Conservation (phyloP, 1,284 basidiomycete genomes). For the Malassezia brasiliensis region DNA sequence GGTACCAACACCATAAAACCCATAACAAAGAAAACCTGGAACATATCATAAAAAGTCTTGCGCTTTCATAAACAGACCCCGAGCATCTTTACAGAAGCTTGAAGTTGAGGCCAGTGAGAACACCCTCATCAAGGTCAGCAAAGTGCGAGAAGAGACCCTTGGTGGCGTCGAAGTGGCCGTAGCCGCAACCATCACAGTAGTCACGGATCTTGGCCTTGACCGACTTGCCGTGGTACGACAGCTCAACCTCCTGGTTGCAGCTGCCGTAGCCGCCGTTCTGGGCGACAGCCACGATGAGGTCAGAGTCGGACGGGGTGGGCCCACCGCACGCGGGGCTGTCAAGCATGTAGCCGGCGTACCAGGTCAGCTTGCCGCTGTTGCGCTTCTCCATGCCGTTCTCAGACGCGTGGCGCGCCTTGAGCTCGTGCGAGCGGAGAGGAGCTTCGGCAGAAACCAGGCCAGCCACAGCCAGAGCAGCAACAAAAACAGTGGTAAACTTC, state of each 20-base stretch:
- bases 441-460: slow-evolving; percentile 7
- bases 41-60: background rate
- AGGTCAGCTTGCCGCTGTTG: slow-evolving; percentile 26
- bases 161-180: slow-evolving; percentile 32
- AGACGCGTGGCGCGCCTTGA: slow-evolving; percentile 23
- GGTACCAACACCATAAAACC: background rate
- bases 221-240: slow-evolving; percentile 36
- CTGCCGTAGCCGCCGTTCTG: slow-evolving; percentile 27
- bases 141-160: slow-evolving; percentile 35
- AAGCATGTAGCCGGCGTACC: slow-evolving; percentile 37
- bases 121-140: slow-evolving; percentile 28
- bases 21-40: background rate
- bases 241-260: slow-evolving; percentile 36
- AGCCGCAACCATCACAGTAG: slow-evolving; percentile 31
- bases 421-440: slow-evolving; percentile 24
- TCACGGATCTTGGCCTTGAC: slow-evolving; percentile 31
- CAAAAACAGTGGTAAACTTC: slow-evolving; percentile 29
- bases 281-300: slow-evolving; percentile 34
- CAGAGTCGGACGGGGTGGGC: slow-evolving; percentile 26
- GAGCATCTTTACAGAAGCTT: slow-evolving; percentile 17
- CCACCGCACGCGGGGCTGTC: slow-evolving; percentile 40
- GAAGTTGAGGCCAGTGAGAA: slow-evolving; percentile 23
- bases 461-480: slow-evolving; percentile 22
- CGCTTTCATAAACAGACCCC: background rate
- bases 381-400: slow-evolving; percentile 23